These are phyloP conservation scores for Leptomonas pyrrhocoris DNA, from an alignment of 208 protist genomes.

Conservation along the genomic window DNA sequence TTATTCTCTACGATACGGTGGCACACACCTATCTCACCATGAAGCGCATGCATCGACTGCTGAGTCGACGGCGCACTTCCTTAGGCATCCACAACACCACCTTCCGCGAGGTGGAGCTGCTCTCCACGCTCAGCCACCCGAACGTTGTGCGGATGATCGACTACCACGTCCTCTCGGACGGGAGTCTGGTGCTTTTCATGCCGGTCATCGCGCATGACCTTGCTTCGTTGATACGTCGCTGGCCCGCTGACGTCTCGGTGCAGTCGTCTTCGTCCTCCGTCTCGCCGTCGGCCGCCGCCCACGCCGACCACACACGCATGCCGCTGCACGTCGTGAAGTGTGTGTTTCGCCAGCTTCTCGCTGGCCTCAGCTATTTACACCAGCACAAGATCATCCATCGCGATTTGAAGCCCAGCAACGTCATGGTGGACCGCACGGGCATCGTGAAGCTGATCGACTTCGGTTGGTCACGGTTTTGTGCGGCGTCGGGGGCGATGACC, in stretches of 20 bases:
- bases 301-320: conserved; percentile 36
- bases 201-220: conserved; percentile 82
- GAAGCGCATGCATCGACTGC: conserved; percentile 78
- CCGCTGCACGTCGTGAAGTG: conserved; percentile 85
- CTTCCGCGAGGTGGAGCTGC: conserved; percentile 73
- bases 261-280: conserved; percentile 2
- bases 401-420: conserved; percentile 90
- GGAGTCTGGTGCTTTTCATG: conserved; percentile 73
- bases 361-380: conserved; percentile 84
- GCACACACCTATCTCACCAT: conserved; percentile 75
- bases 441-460: conserved; percentile 91
- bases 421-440: conserved; percentile 81
- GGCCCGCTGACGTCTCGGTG: conserved; percentile 24
- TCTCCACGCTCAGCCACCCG: conserved; percentile 68
- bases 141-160: conserved; percentile 75
- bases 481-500: conserved; percentile 50
- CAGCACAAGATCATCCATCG: conserved; percentile 77
- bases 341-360: conserved; percentile 78
- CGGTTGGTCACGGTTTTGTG: conserved; percentile 73
- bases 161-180: conserved; percentile 75
- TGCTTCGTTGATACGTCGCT: conserved; percentile 60
- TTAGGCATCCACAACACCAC: conserved; percentile 78
- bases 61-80: conserved; percentile 50
- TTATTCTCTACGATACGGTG: conserved; percentile 81
- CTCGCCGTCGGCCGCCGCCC: conserved; percentile 9